These are phyloP conservation scores for Brassica hybrid DNA, from an alignment of 441 rosid species.

Conservation along the genomic window DNA sequence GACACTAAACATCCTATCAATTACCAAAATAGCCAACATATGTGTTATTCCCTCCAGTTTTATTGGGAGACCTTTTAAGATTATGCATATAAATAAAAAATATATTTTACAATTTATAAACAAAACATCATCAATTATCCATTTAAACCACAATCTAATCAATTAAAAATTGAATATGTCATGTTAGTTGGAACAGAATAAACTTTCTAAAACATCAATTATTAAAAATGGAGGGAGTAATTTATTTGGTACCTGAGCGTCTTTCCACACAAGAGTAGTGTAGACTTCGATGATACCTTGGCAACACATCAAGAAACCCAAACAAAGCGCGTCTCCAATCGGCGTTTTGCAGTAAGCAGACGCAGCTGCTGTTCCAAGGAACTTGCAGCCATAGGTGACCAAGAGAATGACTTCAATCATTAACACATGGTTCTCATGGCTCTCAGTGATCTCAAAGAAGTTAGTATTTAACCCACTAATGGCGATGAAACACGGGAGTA, in stretches of 20 bases:
- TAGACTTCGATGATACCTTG: conserved; percentile 50
- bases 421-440: background rate
- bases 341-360: conserved; percentile 38
- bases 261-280: conserved; percentile 36
- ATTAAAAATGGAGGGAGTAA: background rate
- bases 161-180: background rate
- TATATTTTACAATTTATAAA: background rate
- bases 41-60: background rate
- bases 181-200: background rate
- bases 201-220: background rate
- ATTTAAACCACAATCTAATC: too few relatives aligned
- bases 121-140: background rate
- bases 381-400: conserved; percentile 43
- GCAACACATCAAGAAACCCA: conserved; percentile 49
- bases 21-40: background rate
- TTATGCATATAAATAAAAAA: background rate
- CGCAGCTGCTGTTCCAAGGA: conserved; percentile 42
- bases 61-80: background rate
- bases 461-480: conserved; percentile 45
- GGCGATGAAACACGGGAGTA: conserved; percentile 48
- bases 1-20: background rate
- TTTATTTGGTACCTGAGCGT: conserved; percentile 33
- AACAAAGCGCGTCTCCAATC: conserved; percentile 43
- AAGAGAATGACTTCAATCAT: conserved; percentile 29
- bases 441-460: conserved; percentile 20